Evolutionary conservation across 257 asterid genomes (phyloP), one percentile per base, ranked within the genome.

Genomic region (Cinchona pubescens): DNA sequence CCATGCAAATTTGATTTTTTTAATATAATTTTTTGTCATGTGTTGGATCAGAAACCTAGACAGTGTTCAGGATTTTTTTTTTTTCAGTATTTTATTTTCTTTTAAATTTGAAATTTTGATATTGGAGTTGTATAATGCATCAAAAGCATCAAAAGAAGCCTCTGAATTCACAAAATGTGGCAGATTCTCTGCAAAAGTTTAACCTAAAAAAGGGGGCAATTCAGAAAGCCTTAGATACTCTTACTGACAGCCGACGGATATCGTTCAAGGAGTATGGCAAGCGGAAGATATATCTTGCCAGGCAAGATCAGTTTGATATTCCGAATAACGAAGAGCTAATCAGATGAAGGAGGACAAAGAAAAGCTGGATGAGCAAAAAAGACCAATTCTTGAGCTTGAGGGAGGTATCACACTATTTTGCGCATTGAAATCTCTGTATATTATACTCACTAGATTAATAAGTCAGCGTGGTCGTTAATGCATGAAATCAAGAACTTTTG

Each of bases 221-320:
- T 13, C 91, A 86, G 81, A 88, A 86, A 73, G 85, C 88, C 2
- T 82, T 88, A 56, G 92, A 88, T 77, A 67, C 53, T 32, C 92
- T 88, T 67, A 85, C 88, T 76, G 90, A 88, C 55, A 80, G 81
- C 35, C 88, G 90, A 46, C 71, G 72, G 79, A 82, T 88, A 69
- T 85, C 90, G 5, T 88, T 91, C 68, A 92, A 91, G 77, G 99
- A 95, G 82, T 95, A 92, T 71, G 99, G 99, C 23, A 95, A 95
- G 87, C 98, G 92, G 93, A 95, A 95, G 79, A 87, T 95, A 72
- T 95, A 91, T 81, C 71, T 95, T 76, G 99, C 98, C 61, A 83
- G 89, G 82, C 98, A 95, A 84, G 99, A 95, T 82, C 99, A 95
- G 87, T 95, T 92, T 67, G 86, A 90, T 56, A 95, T 95, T 86